Evolutionary conservation across 805 yeast species (phyloP), one percentile per base, ranked within the genome.

Genomic region (Candida khao-thaluensis): DNA sequence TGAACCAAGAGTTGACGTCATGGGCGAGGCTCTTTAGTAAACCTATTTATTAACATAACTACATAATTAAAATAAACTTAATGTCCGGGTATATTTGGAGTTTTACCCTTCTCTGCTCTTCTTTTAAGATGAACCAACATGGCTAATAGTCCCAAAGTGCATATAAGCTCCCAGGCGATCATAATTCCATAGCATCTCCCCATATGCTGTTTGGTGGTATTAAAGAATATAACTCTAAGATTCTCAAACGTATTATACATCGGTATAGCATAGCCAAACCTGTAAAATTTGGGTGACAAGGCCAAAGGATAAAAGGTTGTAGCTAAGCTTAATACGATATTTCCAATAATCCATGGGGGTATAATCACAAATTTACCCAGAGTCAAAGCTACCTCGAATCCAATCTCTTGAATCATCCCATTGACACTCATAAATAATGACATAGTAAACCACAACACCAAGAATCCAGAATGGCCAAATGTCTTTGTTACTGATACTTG

Each of bases 221-320:
- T 38, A 34, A 62, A 64, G 37, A 63, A 60, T 6, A 63, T 55
- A 14, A 64, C 66, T 41, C 54, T 59, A 38, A 60, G 48, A 1
- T 58, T 53, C 36, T 60, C 63, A 33, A 54, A 62, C 0, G 56
- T 50, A 34, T 62, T 60, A 44, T 45, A 54, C 64, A 64, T 60
- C 3, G 69, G 70, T 46, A 62, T 41, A 9, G 64, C 66, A 44
- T 65, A 64, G 1, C 70, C 71, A 40, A 54, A 63, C 30, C 60
- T 51, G 41, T 51, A 62, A 30, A 65, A 55, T 7, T 50, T 49
- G 0, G 72, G 66, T 17, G 48, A 41, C 24, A 66, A 49, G 4
- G 48, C 62, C 25, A 64, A 45, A 1, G 72, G 68, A 2, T 65
- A 59, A 44, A 61, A 60, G 5, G 66, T 53, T 5, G 64, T 54